Conservation (phyloP, 1,284 basidiomycete genomes). For the Irpex sp. region DNA sequence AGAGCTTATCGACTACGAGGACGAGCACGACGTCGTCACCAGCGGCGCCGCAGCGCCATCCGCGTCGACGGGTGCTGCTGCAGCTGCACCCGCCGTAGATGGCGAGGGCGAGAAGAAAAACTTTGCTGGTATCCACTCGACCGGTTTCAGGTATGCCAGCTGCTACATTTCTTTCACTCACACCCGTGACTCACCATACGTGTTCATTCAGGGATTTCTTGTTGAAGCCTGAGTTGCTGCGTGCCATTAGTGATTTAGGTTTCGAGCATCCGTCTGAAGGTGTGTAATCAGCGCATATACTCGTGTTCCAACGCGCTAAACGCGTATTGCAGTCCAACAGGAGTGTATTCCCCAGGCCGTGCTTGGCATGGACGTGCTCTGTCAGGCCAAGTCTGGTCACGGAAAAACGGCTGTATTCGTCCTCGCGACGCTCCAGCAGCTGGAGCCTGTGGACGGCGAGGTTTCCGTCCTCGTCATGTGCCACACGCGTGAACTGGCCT, state of each 20-base stretch:
- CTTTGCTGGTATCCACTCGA: constrained; percentile 96
- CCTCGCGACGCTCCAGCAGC: constrained; percentile 94
- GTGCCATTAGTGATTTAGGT: constrained; percentile 97
- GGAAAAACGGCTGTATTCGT: constrained; percentile 99
- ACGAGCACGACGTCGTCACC: constrained; percentile 84
- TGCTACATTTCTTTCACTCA: background rate
- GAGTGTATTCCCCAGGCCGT: constrained; percentile 99
- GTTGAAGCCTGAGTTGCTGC: constrained; percentile 93
- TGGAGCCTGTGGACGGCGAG: constrained; percentile 98
- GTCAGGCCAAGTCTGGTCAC: constrained; percentile 99
- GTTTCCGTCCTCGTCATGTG: constrained; percentile 97
- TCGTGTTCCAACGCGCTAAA: constrained; percentile 4
- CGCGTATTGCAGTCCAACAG: constrained; percentile 79
- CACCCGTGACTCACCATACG: constrained; percentile 14
- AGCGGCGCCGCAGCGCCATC: constrained; percentile 49
- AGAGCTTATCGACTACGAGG: constrained; percentile 91
- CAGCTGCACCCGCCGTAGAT: constrained; percentile 41
- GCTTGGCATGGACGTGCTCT: constrained; percentile 98
- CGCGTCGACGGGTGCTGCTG: constrained; percentile 48
- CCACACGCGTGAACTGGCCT: constrained; percentile 98
- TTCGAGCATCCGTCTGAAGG: constrained; percentile 99
- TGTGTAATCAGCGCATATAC: constrained; percentile 32
- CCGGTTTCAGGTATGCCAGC: constrained; percentile 71
- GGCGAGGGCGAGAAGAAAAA: constrained; percentile 90
- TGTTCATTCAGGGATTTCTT: constrained; percentile 78